Evolutionary conservation across 371 early-diverging fungal genomes (phyloP), one percentile per base, ranked within the genome.

Genomic region (Antonospora locustae): DNA sequence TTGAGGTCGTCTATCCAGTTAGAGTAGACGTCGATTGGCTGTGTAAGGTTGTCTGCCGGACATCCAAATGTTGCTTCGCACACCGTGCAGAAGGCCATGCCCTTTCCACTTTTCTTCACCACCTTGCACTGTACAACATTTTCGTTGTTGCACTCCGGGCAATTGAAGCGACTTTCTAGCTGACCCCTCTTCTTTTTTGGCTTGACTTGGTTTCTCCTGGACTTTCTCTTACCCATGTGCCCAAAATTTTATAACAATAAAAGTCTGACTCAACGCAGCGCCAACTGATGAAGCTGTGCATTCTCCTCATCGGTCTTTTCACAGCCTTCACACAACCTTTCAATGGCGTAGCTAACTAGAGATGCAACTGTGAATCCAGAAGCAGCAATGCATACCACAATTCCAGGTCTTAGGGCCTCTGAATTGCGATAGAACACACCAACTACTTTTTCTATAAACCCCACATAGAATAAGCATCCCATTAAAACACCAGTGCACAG

Each of bases 361-460:
- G n/a, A n/a, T n/a, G n/a, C n/a, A n/a, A n/a, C n/a, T n/a, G n/a
- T n/a, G n/a, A n/a, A n/a, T n/a, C n/a, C n/a, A n/a, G n/a, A n/a
- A n/a, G n/a, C n/a, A n/a, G n/a, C n/a, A n/a, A n/a, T n/a, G n/a
- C n/a, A n/a, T n/a, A n/a, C n/a, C n/a, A n/a, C n/a, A n/a, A n/a
- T n/a, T n/a, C n/a, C n/a, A n/a, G n/a, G n/a, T n/a, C n/a, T n/a
- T n/a, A n/a, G n/a, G n/a, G n/a, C n/a, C n/a, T n/a, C n/a, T n/a
- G n/a, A n/a, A n/a, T n/a, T n/a, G n/a, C n/a, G n/a, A n/a, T n/a
- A n/a, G n/a, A n/a, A n/a, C n/a, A n/a, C n/a, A n/a, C n/a, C n/a
- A n/a, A n/a, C n/a, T n/a, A n/a, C n/a, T n/a, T n/a, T 69, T 63
- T 69, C 69, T 17, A 69, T 57, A 55, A 69, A 65, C 41, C 65